Conservation (phyloP, 2,329 filamentous ascomycete genomes). For the Hypoxylon sp. region DNA sequence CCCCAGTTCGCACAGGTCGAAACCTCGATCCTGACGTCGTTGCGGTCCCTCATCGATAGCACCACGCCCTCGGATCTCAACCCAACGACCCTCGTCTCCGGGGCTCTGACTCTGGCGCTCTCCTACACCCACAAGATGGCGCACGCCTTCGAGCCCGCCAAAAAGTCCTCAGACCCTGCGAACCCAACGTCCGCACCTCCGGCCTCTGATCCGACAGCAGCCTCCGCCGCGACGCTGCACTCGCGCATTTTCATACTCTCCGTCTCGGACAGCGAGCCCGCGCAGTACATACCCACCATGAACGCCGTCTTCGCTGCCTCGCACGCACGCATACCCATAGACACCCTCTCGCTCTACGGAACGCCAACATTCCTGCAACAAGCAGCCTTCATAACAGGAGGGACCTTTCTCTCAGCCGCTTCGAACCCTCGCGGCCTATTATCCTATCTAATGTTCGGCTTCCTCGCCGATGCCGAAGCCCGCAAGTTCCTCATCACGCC, state of each 20-base stretch:
- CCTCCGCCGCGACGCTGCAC: slow-evolving; percentile 66
- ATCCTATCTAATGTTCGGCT: slow-evolving; percentile 94
- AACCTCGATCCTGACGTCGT: slow-evolving; percentile 78
- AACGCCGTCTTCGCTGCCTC: slow-evolving; percentile 97
- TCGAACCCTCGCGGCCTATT: slow-evolving; percentile 77
- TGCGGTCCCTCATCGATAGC: slow-evolving; percentile 77
- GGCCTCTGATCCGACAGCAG: slow-evolving; percentile 42
- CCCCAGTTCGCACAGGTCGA: slow-evolving; percentile 92
- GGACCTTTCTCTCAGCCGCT: slow-evolving; percentile 65
- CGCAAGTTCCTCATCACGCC: slow-evolving; percentile 78
- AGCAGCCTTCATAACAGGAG: slow-evolving; percentile 74
- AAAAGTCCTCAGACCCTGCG: slow-evolving; percentile 56
- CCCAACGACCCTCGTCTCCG: slow-evolving; percentile 86
- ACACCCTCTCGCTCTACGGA: slow-evolving; percentile 87
- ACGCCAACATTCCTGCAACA: slow-evolving; percentile 95
- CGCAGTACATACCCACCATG: slow-evolving; percentile 98
- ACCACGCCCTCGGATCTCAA: slow-evolving; percentile 75
- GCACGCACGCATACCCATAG: slow-evolving; percentile 87
- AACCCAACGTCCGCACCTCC: slow-evolving; percentile 49
- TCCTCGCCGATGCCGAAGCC: slow-evolving; percentile 74
- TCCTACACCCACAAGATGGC: slow-evolving; percentile 89
- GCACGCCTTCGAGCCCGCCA: slow-evolving; percentile 71
- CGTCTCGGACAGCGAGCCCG: slow-evolving; percentile 85
- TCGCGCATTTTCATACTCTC: slow-evolving; percentile 90
- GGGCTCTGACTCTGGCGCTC: slow-evolving; percentile 89